These are phyloP conservation scores for Tetrahymena borealis DNA, from an alignment of 73 alveolate species.

Conservation along the genomic window DNA sequence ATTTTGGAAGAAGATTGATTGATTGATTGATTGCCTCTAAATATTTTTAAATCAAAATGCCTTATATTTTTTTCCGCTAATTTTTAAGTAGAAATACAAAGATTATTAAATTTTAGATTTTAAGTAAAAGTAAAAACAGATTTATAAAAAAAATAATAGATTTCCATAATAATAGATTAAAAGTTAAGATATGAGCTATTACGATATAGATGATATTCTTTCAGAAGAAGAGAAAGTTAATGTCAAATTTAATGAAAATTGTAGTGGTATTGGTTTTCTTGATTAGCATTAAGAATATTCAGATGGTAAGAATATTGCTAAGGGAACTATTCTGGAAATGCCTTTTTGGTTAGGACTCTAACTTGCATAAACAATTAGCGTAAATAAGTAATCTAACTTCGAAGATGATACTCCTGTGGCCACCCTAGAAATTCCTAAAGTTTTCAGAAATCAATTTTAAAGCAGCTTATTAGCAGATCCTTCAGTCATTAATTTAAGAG, in stretches of 20 bases:
- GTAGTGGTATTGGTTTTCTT: neutral
- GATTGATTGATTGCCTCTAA: neutral
- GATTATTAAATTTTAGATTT: neutral
- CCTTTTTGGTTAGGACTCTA: neutral
- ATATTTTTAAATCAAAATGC: neutral
- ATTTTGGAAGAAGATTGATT: too few relatives aligned
- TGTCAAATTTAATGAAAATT: neutral
- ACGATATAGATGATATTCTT: neutral
- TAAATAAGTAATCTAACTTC: neutral
- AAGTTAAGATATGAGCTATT: neutral
- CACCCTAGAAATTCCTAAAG: neutral
- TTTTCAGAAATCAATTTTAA: neutral
- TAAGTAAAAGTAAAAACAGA: too few relatives aligned
- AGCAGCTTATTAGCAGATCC: neutral
- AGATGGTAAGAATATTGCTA: neutral
- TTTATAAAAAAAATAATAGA: too few relatives aligned
- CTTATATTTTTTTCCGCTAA: neutral
- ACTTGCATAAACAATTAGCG: neutral
- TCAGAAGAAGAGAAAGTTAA: neutral
- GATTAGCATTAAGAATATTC: neutral
- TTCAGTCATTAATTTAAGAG: neutral
- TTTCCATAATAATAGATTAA: too few relatives aligned
- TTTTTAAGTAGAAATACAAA: neutral
- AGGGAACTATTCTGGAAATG: neutral
- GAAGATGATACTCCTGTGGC: neutral